Evolutionary conservation across 352 stramenopile species (phyloP), one percentile per base, ranked within the genome.

Genomic region (Phytophthora agathidicida): DNA sequence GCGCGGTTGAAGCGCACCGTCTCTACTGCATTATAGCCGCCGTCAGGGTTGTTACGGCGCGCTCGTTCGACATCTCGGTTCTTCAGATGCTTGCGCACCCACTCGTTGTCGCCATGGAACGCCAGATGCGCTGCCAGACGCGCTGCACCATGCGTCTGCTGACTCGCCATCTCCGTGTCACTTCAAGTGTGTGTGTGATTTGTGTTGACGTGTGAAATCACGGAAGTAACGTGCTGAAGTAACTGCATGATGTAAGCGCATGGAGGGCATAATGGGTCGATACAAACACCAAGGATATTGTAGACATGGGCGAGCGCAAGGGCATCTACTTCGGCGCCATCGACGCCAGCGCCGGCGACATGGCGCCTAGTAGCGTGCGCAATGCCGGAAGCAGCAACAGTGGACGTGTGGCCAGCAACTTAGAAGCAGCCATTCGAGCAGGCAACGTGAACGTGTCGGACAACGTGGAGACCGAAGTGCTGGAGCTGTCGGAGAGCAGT

Each of bases 251-350:
- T n/a, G n/a, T n/a, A n/a, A n/a, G n/a, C n/a, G n/a, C n/a, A n/a
- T n/a, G n/a, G n/a, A n/a, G n/a, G n/a, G n/a, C n/a, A n/a, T n/a
- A n/a, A n/a, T n/a, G n/a, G n/a, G n/a, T 6, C 14, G 10, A 27
- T 28, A 41, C 27, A 52, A 52, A 41, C 7, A 9, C 8, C 31
- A 27, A 38, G 38, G 46, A 65, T 59, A 49, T 11, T 27, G 26
- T 14, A 38, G 42, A 10, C 10, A 92, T 93, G 82, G 55, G 58
- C 43, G 82, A 93, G 63, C 86, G 83, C 33, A 82, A 84, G 65
- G 77, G 75, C 64, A 95, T 95, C 68, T 92, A 86, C 82, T 95
- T 89, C 62, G 86, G 86, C 36, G 63, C 83, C 52, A 91, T 95
- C 59, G 68, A 73, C 28, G 61, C 59, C 30, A 49, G 50, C 41